These are phyloP conservation scores for Wallacemonas rigidus DNA, from an alignment of 208 protist genomes.

Conservation along the genomic window DNA sequence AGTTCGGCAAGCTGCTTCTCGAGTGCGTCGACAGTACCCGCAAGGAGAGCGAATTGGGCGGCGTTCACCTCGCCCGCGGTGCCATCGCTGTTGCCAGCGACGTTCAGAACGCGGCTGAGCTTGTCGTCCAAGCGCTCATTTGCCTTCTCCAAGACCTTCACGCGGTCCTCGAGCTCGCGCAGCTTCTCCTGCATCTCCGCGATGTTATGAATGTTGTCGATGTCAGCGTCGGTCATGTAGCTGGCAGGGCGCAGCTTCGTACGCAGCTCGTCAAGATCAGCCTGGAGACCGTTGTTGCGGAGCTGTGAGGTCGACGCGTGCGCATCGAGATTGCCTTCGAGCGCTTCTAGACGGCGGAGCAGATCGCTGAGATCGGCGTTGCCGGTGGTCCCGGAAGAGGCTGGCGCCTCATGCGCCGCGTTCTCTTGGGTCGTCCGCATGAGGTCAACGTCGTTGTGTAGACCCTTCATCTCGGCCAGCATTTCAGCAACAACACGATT, in stretches of 20 bases:
- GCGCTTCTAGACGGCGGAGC: conserved; percentile 28
- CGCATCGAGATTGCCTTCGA: conserved; percentile 31
- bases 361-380: conserved; percentile 20
- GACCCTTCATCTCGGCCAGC: conserved; percentile 74
- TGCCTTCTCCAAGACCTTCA: conserved; percentile 35
- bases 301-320: conserved; percentile 10
- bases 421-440: conserved; percentile 41
- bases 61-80: conserved; percentile 41
- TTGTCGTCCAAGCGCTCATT: conserved; percentile 50
- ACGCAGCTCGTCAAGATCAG: conserved; percentile 42
- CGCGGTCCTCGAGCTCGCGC: conserved; percentile 27
- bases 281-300: conserved; percentile 32
- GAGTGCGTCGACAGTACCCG: conserved; percentile 46
- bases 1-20: conserved; percentile 74
- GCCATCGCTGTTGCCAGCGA: conserved; percentile 6
- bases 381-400: not conserved
- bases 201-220: conserved; percentile 31
- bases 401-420: not conserved
- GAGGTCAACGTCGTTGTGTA: conserved; percentile 74
- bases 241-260: conserved; percentile 32
- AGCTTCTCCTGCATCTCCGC: conserved; percentile 30
- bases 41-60: conserved; percentile 51
- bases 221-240: conserved; percentile 41
- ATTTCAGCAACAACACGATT: conserved; percentile 93
- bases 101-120: conserved; percentile 20